phyloP scores from a whole-genome alignment of 2,329 filamentous ascomycete species.

The Colletotrichum filicis region DNA sequence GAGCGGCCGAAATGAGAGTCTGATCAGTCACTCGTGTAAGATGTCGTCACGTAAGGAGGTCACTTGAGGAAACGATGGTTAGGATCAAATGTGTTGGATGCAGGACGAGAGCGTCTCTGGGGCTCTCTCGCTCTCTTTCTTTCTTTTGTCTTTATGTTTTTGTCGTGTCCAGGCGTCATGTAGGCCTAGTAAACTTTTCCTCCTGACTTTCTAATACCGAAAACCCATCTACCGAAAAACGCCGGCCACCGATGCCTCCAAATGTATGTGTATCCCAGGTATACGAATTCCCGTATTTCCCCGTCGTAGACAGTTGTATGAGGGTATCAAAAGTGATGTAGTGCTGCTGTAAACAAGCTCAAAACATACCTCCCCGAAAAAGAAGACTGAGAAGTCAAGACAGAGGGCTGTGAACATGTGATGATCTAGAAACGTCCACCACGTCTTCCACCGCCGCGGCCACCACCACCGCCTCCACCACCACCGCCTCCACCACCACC shows the following conservation, averaged over 20 bases:
- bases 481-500: conserved; percentile 16
- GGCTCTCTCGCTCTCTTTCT: neutral
- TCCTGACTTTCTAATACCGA: neutral
- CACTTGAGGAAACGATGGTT: neutral
- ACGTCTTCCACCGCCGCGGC: conserved; percentile 22
- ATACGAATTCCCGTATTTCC: neutral
- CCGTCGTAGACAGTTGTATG: conserved; percentile 15
- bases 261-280: neutral
- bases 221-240: conserved; percentile 1
- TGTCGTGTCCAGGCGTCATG: neutral
- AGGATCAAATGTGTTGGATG: neutral
- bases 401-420: neutral
- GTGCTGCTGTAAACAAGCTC: conserved; percentile 14
- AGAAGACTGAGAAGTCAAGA: neutral
- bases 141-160: neutral
- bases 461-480: conserved; percentile 9
- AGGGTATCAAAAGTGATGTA: conserved; percentile 8
- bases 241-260: neutral
- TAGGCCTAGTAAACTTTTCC: neutral
- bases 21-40: too few species aligned
- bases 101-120: neutral
- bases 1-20: neutral
- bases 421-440: conserved; percentile 9
- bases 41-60: neutral
- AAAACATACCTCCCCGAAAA: neutral